Evolutionary conservation across 495 filamentous ascomycete species (phyloP), one percentile per base, ranked within the genome.

Genomic region (Pyrenula massariospora): DNA sequence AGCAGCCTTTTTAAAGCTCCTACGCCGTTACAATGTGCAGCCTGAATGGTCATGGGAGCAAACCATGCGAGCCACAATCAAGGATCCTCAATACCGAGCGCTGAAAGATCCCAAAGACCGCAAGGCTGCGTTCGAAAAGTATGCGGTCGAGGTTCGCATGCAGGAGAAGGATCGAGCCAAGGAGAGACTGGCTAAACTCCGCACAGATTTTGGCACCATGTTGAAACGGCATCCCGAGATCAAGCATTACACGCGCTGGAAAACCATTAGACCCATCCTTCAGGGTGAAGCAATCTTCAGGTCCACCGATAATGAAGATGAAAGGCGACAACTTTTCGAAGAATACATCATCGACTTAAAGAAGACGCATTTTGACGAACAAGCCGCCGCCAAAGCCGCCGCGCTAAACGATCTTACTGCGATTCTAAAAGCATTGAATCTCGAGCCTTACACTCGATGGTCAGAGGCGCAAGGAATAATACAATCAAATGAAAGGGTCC

Each of bases 161-260:
- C 88, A 96, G 70, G 93, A 97, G 73, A 94, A 93, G 73, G 91
- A 94, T 62, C 87, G 87, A 65, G 91, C 90, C 66, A 93, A 93
- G 70, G 93, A 96, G 73, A 86, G 93, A 73, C 82, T 94, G 65
- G 82, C 89, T 63, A 97, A 96, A 72, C 79, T 97, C 62, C 88
- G 90, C 59, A 78, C 87, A 68, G 92, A 97, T 74, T 99, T 97
- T 73, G 85, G 83, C 63, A 91, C 84, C 55, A 99, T 99, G 93
- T 77, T 97, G 61, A 89, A 85, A 68, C 91, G 90, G 59, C 94
- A 97, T 69, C 89, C 91, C 63, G 93, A 97, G 73, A 97, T 99
- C 67, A 94, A 92, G 71, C 84, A 95, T 62, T 97, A 95, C 71
- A 96, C 91, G 57, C 87, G 91, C 56, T 98, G 94, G 94, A 96